phyloP scores from a whole-genome alignment of 257 asterid species.

The Buddleja alternifolia region DNA sequence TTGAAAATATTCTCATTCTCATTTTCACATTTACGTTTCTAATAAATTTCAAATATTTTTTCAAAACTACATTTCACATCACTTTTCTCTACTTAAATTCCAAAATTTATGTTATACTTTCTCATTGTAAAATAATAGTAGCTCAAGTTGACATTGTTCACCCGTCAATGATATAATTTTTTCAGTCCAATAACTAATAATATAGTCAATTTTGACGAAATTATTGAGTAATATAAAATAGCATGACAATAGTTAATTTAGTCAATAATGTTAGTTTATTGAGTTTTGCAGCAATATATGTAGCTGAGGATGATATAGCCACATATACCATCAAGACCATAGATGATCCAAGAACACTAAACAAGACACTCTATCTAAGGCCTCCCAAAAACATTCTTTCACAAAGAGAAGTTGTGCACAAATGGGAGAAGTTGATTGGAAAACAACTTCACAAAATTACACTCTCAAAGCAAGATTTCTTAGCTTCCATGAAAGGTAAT shows the following conservation, averaged over 20 bases:
- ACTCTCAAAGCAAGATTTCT: slow-evolving; percentile 49
- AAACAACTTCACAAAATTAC: slow-evolving; percentile 40
- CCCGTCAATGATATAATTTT: too few relatives aligned
- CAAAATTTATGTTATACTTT: too few relatives aligned
- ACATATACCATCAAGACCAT: slow-evolving; percentile 52
- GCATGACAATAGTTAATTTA: not conserved
- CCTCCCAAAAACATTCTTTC: slow-evolving; percentile 62
- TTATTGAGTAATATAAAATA: too few relatives aligned
- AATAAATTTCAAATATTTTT: too few relatives aligned
- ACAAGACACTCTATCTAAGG: slow-evolving; percentile 59
- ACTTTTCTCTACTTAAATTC: too few relatives aligned
- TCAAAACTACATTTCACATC: too few relatives aligned
- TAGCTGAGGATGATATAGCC: slow-evolving; percentile 63
- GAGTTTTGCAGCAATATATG: slow-evolving; percentile 39
- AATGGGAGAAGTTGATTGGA: slow-evolving; percentile 58
- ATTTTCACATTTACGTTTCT: too few relatives aligned
- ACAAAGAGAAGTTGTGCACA: slow-evolving; percentile 47
- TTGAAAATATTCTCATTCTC: too few relatives aligned
- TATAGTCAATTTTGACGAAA: too few relatives aligned
- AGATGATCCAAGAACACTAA: slow-evolving; percentile 59
- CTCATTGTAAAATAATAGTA: too few relatives aligned
- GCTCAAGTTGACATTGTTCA: too few relatives aligned
- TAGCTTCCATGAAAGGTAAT: slow-evolving; percentile 58
- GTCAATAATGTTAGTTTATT: not conserved
- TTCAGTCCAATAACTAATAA: too few relatives aligned